phyloP scores from a whole-genome alignment of 1,139 yeast species.

The Yamadazyma oceani region DNA sequence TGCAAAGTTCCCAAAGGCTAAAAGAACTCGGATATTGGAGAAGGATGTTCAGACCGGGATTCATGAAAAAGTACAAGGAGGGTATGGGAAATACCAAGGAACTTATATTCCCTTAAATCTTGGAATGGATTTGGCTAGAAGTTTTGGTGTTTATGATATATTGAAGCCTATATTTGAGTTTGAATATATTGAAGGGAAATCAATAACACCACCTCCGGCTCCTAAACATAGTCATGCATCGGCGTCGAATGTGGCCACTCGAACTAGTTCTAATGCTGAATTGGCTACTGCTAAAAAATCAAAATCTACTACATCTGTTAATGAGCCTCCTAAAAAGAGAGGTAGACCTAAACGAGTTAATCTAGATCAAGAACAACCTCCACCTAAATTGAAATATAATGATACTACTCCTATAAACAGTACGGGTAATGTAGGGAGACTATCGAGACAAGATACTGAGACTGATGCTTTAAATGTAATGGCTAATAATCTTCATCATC shows the following conservation, averaged over 20 bases:
- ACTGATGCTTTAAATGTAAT: conserved; percentile 39
- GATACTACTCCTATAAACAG: conserved; percentile 37
- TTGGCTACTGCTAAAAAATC: conserved; percentile 18
- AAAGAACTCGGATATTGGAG: conserved; percentile 80
- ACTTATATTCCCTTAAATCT: conserved; percentile 83
- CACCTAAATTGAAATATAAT: conserved; percentile 30
- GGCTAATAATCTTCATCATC: conserved; percentile 31
- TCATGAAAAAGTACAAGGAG: conserved; percentile 94
- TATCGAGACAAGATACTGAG: conserved; percentile 44
- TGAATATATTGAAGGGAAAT: conserved; percentile 52
- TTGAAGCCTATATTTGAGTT: conserved; percentile 71
- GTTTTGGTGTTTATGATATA: conserved; percentile 68
- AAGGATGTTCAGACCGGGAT: conserved; percentile 82
- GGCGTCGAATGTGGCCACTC: conserved; percentile 49
- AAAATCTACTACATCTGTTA: conserved; percentile 22
- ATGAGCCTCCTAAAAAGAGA: conserved; percentile 43
- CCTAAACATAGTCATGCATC: conserved; percentile 81
- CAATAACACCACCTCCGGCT: conserved; percentile 75
- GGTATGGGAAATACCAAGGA: conserved; percentile 93
- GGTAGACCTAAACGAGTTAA: conserved; percentile 49
- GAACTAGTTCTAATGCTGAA: conserved; percentile 21
- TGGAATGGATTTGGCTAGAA: conserved; percentile 65
- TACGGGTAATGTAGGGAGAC: conserved; percentile 7
- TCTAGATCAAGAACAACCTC: conserved; percentile 20
- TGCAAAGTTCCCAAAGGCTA: conserved; percentile 84